phyloP scores from a whole-genome alignment of 2,329 filamentous ascomycete species.

The Zelopaecilomyces penicillatus region DNA sequence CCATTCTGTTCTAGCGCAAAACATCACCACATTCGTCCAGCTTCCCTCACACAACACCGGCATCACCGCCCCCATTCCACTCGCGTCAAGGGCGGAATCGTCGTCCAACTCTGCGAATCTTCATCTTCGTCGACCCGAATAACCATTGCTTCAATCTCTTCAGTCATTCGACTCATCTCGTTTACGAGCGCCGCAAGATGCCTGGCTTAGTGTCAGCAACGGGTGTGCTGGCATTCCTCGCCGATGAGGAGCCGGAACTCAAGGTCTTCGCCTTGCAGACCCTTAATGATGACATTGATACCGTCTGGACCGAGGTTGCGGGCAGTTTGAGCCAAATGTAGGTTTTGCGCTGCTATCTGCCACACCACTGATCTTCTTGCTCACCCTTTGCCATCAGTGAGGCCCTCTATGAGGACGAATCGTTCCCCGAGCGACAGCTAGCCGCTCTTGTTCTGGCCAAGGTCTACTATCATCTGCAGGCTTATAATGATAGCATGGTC shows the following conservation, averaged over 20 bases:
- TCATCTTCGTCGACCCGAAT: not conserved
- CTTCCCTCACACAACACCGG: constrained; percentile 4
- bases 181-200: constrained; percentile 46
- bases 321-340: constrained; percentile 90
- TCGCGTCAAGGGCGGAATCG: not conserved
- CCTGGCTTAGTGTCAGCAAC: constrained; percentile 89
- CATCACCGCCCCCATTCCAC: constrained; percentile 11
- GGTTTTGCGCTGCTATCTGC: constrained; percentile 11
- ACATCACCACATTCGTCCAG: constrained; percentile 17
- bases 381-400: constrained; percentile 50
- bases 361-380: not conserved
- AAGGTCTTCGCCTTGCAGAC: constrained; percentile 92
- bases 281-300: constrained; percentile 92
- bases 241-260: constrained; percentile 88
- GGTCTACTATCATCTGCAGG: constrained; percentile 97
- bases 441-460: constrained; percentile 93
- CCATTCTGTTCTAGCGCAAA: constrained; percentile 19
- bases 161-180: not conserved
- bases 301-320: constrained; percentile 95
- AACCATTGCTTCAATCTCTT: not conserved
- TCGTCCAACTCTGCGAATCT: not conserved
- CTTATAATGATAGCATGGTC: constrained; percentile 98
- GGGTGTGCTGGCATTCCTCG: constrained; percentile 88
- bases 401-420: constrained; percentile 92
- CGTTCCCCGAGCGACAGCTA: constrained; percentile 86